Conservation (phyloP, 163 green algal species). For the Chlamydomonas reinhardtii region DNA sequence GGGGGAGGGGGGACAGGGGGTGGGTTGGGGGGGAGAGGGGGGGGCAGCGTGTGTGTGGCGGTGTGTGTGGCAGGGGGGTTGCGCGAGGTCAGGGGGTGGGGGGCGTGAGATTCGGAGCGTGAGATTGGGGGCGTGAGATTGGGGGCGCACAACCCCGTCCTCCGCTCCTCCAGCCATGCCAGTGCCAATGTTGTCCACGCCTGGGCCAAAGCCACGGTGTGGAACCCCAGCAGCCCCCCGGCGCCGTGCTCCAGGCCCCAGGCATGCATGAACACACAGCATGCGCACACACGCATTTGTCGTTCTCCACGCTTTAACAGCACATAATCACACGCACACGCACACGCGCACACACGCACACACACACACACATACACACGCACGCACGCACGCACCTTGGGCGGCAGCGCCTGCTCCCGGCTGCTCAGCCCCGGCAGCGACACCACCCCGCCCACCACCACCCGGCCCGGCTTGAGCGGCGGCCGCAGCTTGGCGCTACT, state of each 20-base stretch:
- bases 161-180: no score
- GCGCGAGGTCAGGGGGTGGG: neutral
- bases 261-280: no score
- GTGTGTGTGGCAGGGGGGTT: no score
- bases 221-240: no score
- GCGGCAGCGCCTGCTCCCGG: neutral
- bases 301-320: no score
- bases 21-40: no score
- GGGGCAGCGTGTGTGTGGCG: neutral
- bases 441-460: slow-evolving; percentile 17
- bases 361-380: neutral
- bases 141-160: no score
- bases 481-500: neutral
- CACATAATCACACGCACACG: neutral
- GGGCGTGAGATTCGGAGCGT: neutral
- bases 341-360: neutral
- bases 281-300: no score
- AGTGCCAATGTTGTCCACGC: no score
- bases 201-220: no score
- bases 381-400: slow-evolving; percentile 9
- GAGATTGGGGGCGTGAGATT: neutral
- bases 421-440: slow-evolving; percentile 1
- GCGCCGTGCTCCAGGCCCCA: no score
- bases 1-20: no score
- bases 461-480: neutral